A percentile compares a stretch with the other conserved stretches of the same genome.
These are phyloP conservation scores for Metschnikowia lunata DNA, from an alignment of 805 yeast species.

Conservation along the genomic window DNA sequence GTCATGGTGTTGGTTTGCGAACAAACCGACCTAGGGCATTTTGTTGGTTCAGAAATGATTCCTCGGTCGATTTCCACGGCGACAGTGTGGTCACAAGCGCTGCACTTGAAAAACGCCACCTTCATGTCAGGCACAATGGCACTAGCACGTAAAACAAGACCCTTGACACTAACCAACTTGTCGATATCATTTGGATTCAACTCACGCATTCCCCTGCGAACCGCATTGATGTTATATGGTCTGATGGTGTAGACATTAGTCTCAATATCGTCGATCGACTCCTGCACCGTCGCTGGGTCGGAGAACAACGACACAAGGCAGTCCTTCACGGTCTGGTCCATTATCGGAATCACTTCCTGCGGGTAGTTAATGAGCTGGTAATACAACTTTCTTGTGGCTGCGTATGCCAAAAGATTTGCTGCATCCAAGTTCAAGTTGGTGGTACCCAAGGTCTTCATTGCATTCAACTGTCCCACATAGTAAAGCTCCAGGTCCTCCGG, in stretches of 20 bases:
- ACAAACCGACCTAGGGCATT: conserved; percentile 89
- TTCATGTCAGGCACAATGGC: conserved; percentile 97
- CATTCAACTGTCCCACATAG: conserved; percentile 68
- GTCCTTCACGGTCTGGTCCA: conserved; percentile 95
- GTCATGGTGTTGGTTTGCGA: conserved; percentile 82
- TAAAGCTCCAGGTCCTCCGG: conserved; percentile 65
- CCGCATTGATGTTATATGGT: conserved; percentile 75
- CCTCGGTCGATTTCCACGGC: conserved; percentile 94
- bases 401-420: conserved; percentile 69
- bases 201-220: conserved; percentile 79
- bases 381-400: conserved; percentile 72
- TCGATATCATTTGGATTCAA: conserved; percentile 93
- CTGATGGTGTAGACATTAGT: conserved; percentile 80
- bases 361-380: conserved; percentile 89
- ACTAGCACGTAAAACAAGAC: conserved; percentile 82
- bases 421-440: conserved; percentile 85
- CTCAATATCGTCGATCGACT: conserved; percentile 64
- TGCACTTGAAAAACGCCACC: conserved; percentile 92
- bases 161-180: conserved; percentile 85
- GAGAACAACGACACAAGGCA: conserved; percentile 64
- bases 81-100: conserved; percentile 88
- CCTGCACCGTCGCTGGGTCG: conserved; percentile 22
- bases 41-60: conserved; percentile 84
- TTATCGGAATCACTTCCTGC: conserved; percentile 93
- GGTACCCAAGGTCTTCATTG: conserved; percentile 73